Conservation (phyloP, 805 yeast species). For the Saccharomycopsis schoenii region DNA sequence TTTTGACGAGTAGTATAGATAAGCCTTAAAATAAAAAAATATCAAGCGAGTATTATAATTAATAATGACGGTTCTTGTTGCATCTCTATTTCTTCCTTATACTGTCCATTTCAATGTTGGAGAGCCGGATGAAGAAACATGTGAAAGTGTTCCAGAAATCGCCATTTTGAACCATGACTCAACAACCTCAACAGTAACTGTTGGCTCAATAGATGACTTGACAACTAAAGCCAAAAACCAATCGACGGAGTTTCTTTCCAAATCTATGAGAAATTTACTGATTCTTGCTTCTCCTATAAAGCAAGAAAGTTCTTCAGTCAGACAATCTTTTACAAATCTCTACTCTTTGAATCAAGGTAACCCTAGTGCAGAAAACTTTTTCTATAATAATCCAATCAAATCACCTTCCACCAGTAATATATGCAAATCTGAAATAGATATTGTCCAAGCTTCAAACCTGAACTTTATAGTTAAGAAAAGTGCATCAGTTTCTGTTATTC, state of each 20-base stretch:
- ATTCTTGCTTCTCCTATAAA: background rate
- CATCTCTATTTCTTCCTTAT: slow-evolving; percentile 15
- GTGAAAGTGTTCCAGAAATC: background rate
- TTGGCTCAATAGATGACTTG: background rate
- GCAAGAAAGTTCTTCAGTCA: background rate
- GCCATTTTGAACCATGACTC: background rate
- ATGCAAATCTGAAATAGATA: slow-evolving; percentile 1
- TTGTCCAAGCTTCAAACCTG: slow-evolving; percentile 1
- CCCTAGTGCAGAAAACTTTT: slow-evolving; percentile 10
- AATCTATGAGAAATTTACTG: background rate
- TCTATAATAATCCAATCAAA: slow-evolving; percentile 11
- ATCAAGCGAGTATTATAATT: background rate
- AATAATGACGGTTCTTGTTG: slow-evolving; percentile 13
- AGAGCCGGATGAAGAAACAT: background rate
- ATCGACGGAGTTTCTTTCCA: background rate
- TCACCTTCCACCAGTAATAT: slow-evolving; percentile 1
- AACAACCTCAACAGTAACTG: background rate
- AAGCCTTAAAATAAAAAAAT: background rate
- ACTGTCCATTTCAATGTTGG: slow-evolving; percentile 17
- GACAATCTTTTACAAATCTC: background rate
- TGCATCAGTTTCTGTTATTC: slow-evolving; percentile 16
- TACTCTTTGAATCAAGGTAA: background rate
- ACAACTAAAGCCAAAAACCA: background rate
- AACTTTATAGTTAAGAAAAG: slow-evolving; percentile 3
- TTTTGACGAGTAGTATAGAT: too few relatives aligned